Percentiles rank a stretch among this genome's conserved stretches.
Evolutionary conservation across 2,329 filamentous ascomycete genomes (phyloP).

Genomic region (Atkinsonella hypoxylon): DNA sequence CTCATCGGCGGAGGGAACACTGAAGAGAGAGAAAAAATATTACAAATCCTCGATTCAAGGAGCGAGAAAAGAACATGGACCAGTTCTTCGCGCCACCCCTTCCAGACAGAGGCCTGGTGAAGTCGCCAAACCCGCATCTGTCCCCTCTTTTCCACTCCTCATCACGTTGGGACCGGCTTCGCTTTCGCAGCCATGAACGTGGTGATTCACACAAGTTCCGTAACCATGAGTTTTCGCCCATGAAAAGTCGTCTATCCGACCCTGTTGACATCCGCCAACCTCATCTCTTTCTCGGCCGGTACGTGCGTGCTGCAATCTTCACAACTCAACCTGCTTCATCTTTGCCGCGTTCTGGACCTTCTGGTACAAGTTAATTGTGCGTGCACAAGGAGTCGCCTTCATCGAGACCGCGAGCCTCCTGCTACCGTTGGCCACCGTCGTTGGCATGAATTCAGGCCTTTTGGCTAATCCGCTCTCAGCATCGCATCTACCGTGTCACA

Average conservation of each 20-base stretch:
- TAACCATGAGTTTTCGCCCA: constrained; percentile 19
- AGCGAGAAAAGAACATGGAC: no score
- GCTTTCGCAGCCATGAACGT: constrained; percentile 16
- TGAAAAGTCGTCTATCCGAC: constrained; percentile 4
- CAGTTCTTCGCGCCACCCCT: no score
- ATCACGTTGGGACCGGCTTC: neutral
- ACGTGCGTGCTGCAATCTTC: neutral
- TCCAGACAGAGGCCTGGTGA: neutral
- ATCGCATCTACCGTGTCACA: constrained; percentile 7
- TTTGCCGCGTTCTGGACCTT: no score
- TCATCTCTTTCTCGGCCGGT: constrained; percentile 1
- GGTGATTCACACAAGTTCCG: constrained; percentile 20
- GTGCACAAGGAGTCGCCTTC: neutral
- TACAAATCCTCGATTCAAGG: no score
- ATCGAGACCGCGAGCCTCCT: neutral
- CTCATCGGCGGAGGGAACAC: no score
- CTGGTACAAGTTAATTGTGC: neutral
- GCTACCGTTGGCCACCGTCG: neutral
- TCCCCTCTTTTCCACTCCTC: neutral
- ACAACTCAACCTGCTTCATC: neutral
- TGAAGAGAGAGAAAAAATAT: no score
- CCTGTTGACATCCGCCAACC: neutral
- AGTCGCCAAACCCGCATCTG: neutral
- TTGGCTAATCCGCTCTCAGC: neutral
- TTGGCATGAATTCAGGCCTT: neutral